Evolutionary conservation across 176 grass and related monocot genomes (phyloP), one percentile per base, ranked within the genome.

Genomic region (Eragrostis curvula): DNA sequence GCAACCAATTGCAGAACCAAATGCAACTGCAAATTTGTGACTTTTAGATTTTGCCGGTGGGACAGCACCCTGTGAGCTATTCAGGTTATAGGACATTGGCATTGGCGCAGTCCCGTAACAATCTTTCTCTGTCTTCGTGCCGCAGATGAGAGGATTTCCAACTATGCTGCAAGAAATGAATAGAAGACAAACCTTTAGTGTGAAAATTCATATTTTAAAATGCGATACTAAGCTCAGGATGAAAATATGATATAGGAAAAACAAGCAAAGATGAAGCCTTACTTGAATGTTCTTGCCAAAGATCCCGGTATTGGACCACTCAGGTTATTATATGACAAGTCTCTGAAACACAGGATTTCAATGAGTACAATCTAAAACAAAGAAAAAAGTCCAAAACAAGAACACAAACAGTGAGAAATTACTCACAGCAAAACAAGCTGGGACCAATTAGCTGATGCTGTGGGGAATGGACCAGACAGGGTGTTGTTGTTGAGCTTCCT

Each of bases 401-500:
- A 64, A 25, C 42, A 79, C 13, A 36, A 39, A 28, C 9, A 25
- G 73, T 3, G 21, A 58, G 14, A 36, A 70, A 65, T 23, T 40
- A 91, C 93, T 96, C 70, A 99, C 96, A 99, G 88, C 78, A 99
- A 99, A 87, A 86, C 44, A 83, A 99, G 93, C 3, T 85, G 62
- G 18, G 87, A 91, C 39, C 92, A 79, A 84, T 85, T 92, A 55
- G 87, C 68, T 36, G 87, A 89, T 70, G 85, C 84, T 11, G 83
- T 73, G 58, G 96, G 93, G 82, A 96, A 92, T 88, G 88, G 84
- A 79, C 96, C 96, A 21, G 88, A 89, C 70, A 96, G 79, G 42
- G 79, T 92, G 75, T 99, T 99, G 69, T 93, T 99, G 80, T 94
- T 99, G 30, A 99, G 96, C 83, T 78, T 91, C 89, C 91, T 99